Evolutionary conservation across 257 asterid species (phyloP).

Genomic region (Orobanche coerulescens): DNA sequence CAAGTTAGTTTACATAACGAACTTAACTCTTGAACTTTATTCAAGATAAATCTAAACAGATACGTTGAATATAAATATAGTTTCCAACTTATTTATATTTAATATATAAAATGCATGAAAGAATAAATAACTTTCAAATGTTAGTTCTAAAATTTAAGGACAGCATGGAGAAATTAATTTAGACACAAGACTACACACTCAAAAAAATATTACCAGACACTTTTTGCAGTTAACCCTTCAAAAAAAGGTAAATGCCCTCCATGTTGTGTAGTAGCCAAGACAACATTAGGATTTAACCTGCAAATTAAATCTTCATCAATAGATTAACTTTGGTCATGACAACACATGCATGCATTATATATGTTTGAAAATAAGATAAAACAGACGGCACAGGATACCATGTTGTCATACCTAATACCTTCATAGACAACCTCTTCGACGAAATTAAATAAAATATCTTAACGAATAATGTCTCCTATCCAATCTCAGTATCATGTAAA

Average conservation of each 20-base stretch:
- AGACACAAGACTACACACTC: background rate
- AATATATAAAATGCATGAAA: background rate
- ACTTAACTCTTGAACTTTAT: too few species aligned
- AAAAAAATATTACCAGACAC: slow-evolving; percentile 40
- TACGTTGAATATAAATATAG: too few species aligned
- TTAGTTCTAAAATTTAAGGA: background rate
- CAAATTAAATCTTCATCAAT: slow-evolving; percentile 10
- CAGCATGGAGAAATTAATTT: background rate
- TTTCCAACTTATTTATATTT: too few species aligned
- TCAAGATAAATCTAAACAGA: too few species aligned
- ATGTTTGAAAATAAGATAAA: background rate
- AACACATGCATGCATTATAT: background rate
- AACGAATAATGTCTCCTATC: background rate
- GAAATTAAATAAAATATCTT: background rate
- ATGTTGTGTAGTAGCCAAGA: slow-evolving; percentile 71
- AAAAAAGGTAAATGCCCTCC: slow-evolving; percentile 84
- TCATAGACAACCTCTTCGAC: background rate
- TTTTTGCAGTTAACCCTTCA: slow-evolving; percentile 69
- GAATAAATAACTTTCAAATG: background rate
- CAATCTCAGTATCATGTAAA: background rate
- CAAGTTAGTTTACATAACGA: too few species aligned
- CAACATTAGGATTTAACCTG: slow-evolving; percentile 63
- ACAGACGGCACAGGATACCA: background rate
- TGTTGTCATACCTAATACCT: background rate
- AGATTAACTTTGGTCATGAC: background rate